Percentiles rank a stretch among this genome's conserved stretches.
These are phyloP conservation scores for Debaryomycetaceae sp. DNA, from an alignment of 1,139 yeast genomes.

Conservation along the genomic window DNA sequence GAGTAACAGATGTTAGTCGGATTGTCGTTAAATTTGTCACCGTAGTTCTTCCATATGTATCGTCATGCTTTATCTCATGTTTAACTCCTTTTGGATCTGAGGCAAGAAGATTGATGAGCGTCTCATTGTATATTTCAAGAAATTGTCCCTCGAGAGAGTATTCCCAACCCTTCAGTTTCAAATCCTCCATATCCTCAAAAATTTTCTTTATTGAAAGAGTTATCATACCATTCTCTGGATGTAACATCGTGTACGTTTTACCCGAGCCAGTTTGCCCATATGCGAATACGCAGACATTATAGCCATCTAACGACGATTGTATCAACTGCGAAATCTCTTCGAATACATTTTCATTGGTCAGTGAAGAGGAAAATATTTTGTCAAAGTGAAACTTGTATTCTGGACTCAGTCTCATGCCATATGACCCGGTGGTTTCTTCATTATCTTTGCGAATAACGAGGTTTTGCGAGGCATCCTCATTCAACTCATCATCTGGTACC, in stretches of 20 bases:
- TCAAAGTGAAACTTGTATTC: conserved; percentile 65
- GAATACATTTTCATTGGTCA: conserved; percentile 63
- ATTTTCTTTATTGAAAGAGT: conserved; percentile 74
- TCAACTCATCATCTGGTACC: conserved; percentile 48
- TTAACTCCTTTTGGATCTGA: conserved; percentile 25
- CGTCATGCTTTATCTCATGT: conserved; percentile 76
- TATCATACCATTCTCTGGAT: conserved; percentile 70
- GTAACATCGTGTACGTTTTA: conserved; percentile 88
- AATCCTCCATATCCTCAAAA: conserved; percentile 52
- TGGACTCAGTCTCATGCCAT: conserved; percentile 4
- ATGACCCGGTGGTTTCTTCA: conserved; percentile 5
- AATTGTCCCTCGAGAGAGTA: conserved; percentile 72
- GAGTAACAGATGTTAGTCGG: conserved; percentile 42
- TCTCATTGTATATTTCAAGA: conserved; percentile 86
- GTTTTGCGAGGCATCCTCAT: conserved; percentile 50
- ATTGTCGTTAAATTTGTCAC: conserved; percentile 60
- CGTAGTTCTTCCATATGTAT: conserved; percentile 45
- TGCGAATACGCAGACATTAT: conserved; percentile 90
- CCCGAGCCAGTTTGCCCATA: conserved; percentile 99
- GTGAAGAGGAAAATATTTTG: conserved; percentile 59
- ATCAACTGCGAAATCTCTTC: conserved; percentile 83
- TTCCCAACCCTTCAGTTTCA: conserved; percentile 61
- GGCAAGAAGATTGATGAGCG: conserved; percentile 63
- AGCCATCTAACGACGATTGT: conserved; percentile 88
- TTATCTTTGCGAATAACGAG: conserved; percentile 31